phyloP scores from a whole-genome alignment of 169 alveolate genomes.

The Cryptosporidium parvum region DNA sequence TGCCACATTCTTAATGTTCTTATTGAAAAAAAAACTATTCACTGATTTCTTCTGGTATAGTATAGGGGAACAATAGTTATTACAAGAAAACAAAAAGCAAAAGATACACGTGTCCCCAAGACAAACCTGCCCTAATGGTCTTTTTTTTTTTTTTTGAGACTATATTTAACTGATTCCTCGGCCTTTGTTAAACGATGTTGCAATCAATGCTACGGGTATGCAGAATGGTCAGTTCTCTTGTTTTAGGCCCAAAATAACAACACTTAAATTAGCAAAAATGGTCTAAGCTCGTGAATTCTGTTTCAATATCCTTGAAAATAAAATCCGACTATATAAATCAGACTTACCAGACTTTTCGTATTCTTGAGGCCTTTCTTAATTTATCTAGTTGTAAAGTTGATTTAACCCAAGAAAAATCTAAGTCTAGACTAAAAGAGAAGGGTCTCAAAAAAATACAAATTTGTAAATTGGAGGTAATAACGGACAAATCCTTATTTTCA shows the following conservation, averaged over 20 bases:
- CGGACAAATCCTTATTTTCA: conserved; percentile 24
- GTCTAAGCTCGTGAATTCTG: neutral
- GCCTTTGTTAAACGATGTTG: neutral
- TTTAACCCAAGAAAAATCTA: conserved; percentile 32
- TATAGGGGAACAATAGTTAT: conserved; percentile 4
- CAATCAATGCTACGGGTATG: neutral
- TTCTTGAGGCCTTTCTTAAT: conserved; percentile 9
- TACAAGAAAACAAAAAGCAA: neutral
- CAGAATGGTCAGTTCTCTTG: neutral
- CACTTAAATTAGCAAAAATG: neutral
- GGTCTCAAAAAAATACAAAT: conserved; percentile 49
- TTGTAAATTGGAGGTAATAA: conserved; percentile 52
- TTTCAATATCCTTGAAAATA: neutral
- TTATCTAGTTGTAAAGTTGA: conserved; percentile 23
- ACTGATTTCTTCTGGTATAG: conserved; percentile 4
- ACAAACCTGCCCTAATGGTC: conserved; percentile 12
- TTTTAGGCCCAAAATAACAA: conserved; percentile 1
- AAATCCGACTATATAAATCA: neutral
- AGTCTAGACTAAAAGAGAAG: conserved; percentile 32
- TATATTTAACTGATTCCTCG: conserved; percentile 6
- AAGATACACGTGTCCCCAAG: conserved; percentile 5
- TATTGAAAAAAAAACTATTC: neutral
- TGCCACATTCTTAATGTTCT: conserved; percentile 55
- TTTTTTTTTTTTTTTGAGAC: neutral
- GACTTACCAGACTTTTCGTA: neutral